Evolutionary conservation across 192 early-diverging fungal species (phyloP).

Genomic region (Entrophospora sp.): DNA sequence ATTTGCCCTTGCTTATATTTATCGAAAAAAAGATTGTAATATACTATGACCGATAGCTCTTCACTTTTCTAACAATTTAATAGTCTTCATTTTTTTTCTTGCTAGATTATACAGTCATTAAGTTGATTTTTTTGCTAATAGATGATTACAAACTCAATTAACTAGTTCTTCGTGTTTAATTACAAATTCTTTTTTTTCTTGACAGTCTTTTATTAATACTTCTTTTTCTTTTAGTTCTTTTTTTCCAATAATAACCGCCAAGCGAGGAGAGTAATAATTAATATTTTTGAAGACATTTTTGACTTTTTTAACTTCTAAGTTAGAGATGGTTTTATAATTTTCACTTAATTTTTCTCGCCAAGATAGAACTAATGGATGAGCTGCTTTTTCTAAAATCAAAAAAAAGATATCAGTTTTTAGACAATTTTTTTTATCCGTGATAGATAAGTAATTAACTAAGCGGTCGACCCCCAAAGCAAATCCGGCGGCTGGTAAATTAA

Average conservation of each 20-base stretch:
- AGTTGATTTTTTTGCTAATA: no score
- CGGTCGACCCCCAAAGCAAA: neutral
- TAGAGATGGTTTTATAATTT: neutral
- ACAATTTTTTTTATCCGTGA: neutral
- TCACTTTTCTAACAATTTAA: no score
- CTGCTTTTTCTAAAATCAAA: neutral
- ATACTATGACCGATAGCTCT: no score
- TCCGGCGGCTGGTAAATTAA: neutral
- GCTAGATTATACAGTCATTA: no score
- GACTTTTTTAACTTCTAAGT: conserved; percentile 6
- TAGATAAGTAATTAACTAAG: neutral
- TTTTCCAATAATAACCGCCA: neutral
- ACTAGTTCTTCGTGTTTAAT: no score
- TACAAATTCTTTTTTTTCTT: no score
- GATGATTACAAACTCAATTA: no score
- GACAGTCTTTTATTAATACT: conserved; percentile 10
- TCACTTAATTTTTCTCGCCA: neutral
- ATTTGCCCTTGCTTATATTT: no score
- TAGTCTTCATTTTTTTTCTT: no score
- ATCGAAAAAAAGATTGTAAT: no score
- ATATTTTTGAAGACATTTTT: neutral
- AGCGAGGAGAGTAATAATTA: neutral
- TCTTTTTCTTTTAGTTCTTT: conserved; percentile 9
- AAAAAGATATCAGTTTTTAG: conserved; percentile 6
- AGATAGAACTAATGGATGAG: neutral